Evolutionary conservation across 2,329 filamentous ascomycete species (phyloP), one percentile per base, ranked within the genome.

Genomic region (Aureobasidium musti): DNA sequence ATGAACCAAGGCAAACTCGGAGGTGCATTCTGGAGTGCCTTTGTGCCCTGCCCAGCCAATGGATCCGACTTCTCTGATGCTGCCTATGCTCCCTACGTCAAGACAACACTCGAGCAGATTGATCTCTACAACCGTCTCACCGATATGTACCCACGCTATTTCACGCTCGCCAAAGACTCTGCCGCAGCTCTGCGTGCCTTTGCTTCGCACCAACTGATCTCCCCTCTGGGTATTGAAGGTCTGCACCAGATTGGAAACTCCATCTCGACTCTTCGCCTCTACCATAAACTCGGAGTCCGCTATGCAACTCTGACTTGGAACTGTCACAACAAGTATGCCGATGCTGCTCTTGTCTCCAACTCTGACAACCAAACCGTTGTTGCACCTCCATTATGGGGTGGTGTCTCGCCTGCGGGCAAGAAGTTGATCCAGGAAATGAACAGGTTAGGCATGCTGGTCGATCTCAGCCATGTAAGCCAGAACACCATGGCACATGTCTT

Each of bases 21-120:
- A 45, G 94, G 92, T 65, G 88, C 91, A n/a, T 97, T 97, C 76
- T 97, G 93, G 94, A 93, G 89, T 74, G 91, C 95, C 11, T 98
- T 84, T 73, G 87, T 90, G 47, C 86, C 86, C 0, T 97, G 93
- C 74, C 92, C 93, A 0, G 76, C 78, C 13, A 87, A 94, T 72
- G 87, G 86, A 54, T 84, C 84, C 5, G 87, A 96, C 77, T 92
- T 91, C 73, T 90, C 89, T 0, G 85, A 92, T 72, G 84, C 83
- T 63, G 90, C 87, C 73, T 93, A 93, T 74, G 85, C 84, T 6
- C 77, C 83, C 8, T 88, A 83, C 68, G 87, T 92, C 26, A 82
- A 85, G 67, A 84, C 83, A 68, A 94, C 91, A 0, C 79, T 91
- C 49, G 84, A 89, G 60, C 90, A 94, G 76, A 87, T 95, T 65